Evolutionary conservation across 768 basidiomycete genomes (phyloP).

Genomic region (Sistotremastrum suecicum): DNA sequence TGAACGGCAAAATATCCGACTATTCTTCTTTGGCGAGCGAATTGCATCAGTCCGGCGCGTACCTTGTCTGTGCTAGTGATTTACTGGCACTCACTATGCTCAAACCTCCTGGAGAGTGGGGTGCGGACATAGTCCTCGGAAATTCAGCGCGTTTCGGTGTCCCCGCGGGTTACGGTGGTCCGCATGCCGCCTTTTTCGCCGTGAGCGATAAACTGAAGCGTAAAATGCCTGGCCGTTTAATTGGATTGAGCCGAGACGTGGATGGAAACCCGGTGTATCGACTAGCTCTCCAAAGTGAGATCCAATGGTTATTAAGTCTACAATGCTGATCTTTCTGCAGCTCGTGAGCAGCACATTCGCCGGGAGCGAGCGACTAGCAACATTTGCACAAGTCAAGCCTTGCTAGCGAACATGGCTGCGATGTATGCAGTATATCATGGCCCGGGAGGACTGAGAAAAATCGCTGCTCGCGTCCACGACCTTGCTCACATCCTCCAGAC

Average conservation of each 20-base stretch:
- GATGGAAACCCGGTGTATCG: constrained; percentile 83
- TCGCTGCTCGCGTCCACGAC: constrained; percentile 83
- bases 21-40: constrained; percentile 49
- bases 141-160: constrained; percentile 97
- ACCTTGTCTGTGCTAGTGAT: constrained; percentile 83
- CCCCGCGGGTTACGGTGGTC: constrained; percentile 92
- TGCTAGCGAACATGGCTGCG: constrained; percentile 98
- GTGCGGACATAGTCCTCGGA: constrained; percentile 89
- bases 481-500: constrained; percentile 66
- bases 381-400: constrained; percentile 94
- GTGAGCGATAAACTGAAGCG: constrained; percentile 85
- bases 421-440: constrained; percentile 99
- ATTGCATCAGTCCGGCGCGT: constrained; percentile 61
- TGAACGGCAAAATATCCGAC: constrained; percentile 71
- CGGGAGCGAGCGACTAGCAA: constrained; percentile 98
- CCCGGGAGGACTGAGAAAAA: constrained; percentile 67
- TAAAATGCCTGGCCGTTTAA: constrained; percentile 96
- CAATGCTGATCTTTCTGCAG: constrained; percentile 22
- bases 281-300: constrained; percentile 84
- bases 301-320: not conserved
- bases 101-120: constrained; percentile 97
- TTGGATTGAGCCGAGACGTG: constrained; percentile 79
- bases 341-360: constrained; percentile 93
- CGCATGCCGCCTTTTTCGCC: constrained; percentile 96
- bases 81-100: constrained; percentile 85